Evolutionary conservation across 371 early-diverging fungal genomes (phyloP).

Genomic region (Haplosporangium sp.): DNA sequence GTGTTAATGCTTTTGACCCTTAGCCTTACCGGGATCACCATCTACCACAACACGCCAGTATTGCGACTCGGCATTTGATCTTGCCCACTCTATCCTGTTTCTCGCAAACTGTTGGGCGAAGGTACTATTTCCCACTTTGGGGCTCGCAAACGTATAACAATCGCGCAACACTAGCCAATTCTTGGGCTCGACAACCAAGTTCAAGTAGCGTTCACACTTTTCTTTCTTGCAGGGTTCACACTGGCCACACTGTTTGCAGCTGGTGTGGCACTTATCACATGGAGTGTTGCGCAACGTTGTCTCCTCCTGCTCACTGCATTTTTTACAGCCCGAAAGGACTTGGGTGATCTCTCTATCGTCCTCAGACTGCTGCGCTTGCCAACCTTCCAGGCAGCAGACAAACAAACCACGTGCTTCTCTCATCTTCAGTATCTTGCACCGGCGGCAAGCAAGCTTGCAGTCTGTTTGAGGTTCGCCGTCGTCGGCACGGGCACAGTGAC

Average conservation of each 20-base stretch:
- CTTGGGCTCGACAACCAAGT: background rate
- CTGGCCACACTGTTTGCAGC: background rate
- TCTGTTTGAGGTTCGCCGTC: background rate
- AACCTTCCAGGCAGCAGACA: background rate
- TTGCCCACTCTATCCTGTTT: constrained; percentile 1
- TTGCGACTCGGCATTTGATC: background rate
- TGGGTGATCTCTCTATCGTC: background rate
- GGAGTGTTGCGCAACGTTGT: background rate
- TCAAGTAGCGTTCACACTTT: background rate
- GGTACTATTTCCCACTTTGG: background rate
- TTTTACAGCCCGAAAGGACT: background rate
- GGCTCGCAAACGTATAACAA: constrained; percentile 12
- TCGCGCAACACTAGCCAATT: constrained; percentile 2
- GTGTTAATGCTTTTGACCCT: background rate
- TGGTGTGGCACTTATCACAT: background rate
- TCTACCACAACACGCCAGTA: constrained; percentile 6
- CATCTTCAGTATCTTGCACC: background rate
- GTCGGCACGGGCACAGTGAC: background rate
- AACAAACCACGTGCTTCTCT: background rate
- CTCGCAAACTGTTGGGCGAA: background rate
- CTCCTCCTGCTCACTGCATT: background rate
- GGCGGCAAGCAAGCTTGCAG: background rate
- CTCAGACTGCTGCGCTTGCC: background rate
- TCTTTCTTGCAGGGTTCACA: constrained; percentile 1
- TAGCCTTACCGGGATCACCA: background rate